phyloP scores from a whole-genome alignment of 768 basidiomycete genomes.

The Boletellus emodensis region DNA sequence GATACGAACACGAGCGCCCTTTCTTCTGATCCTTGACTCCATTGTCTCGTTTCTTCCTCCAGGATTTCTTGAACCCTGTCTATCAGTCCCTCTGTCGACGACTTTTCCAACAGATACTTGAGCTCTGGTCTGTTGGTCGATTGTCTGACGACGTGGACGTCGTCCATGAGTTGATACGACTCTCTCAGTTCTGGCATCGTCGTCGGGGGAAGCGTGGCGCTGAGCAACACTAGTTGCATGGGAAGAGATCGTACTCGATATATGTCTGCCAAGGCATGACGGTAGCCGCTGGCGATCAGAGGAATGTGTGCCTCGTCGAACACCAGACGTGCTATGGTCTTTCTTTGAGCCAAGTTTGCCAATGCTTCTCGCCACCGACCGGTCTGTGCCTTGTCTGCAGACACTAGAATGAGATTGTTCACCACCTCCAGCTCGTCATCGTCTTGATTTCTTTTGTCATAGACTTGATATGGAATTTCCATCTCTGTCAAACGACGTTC shows the following conservation, averaged over 20 bases:
- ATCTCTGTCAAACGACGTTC: background rate
- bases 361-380: conserved; percentile 8
- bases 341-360: background rate
- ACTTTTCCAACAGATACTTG: conserved; percentile 5
- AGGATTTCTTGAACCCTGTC: too few species aligned
- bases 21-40: background rate
- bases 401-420: conserved; percentile 5
- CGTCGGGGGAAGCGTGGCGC: conserved; percentile 17
- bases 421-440: background rate
- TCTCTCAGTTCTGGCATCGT: too few species aligned
- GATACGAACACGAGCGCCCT: conserved; percentile 11
- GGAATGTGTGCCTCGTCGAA: conserved; percentile 28
- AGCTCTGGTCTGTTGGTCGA: conserved; percentile 9
- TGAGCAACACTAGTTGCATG: conserved; percentile 19
- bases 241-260: background rate
- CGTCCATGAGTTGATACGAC: background rate
- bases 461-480: background rate
- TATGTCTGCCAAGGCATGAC: background rate
- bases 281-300: conserved; percentile 5
- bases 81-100: background rate
- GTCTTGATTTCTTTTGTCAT: background rate
- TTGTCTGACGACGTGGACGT: background rate
- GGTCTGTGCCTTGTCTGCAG: conserved; percentile 5
- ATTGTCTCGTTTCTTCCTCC: too few species aligned
- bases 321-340: conserved; percentile 5